phyloP scores from a whole-genome alignment of 495 filamentous ascomycete species.

The Cairneyella variabilis region DNA sequence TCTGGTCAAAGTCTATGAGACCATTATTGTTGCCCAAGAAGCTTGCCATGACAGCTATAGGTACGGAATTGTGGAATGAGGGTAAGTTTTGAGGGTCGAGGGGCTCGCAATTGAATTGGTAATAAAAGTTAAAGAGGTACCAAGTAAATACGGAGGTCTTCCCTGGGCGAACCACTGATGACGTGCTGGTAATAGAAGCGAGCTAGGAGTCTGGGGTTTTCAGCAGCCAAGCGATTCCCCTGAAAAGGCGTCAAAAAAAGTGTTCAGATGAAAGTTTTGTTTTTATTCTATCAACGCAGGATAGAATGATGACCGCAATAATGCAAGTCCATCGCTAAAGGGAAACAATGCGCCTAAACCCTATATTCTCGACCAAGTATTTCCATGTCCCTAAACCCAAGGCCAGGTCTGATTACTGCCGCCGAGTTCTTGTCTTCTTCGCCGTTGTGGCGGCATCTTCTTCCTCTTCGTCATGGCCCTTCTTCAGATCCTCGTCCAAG shows the following conservation, averaged over 20 bases:
- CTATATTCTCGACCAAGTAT: not conserved
- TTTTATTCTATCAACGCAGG: not conserved
- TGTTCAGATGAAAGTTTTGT: no score
- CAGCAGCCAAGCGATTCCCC: no score
- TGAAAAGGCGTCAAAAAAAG: no score
- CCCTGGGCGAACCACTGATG: no score
- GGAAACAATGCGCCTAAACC: slow-evolving; percentile 6
- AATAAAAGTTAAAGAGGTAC: not conserved
- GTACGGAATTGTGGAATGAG: not conserved
- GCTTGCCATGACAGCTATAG: slow-evolving; percentile 34
- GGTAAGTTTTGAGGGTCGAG: not conserved
- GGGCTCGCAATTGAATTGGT: not conserved
- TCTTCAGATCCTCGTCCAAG: slow-evolving; percentile 78
- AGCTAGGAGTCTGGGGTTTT: no score
- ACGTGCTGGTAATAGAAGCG: no score
- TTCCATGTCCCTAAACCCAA: not conserved
- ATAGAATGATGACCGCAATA: no score
- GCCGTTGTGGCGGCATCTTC: slow-evolving; percentile 68
- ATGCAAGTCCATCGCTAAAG: not conserved
- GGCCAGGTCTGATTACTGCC: slow-evolving; percentile 23
- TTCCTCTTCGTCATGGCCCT: slow-evolving; percentile 89
- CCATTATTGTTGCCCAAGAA: slow-evolving; percentile 31
- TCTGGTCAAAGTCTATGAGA: slow-evolving; percentile 61
- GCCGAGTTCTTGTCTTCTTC: slow-evolving; percentile 70
- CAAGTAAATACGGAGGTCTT: no score